Evolutionary conservation across 1,284 basidiomycete genomes (phyloP).

Genomic region (Pseudozyma sp.): DNA sequence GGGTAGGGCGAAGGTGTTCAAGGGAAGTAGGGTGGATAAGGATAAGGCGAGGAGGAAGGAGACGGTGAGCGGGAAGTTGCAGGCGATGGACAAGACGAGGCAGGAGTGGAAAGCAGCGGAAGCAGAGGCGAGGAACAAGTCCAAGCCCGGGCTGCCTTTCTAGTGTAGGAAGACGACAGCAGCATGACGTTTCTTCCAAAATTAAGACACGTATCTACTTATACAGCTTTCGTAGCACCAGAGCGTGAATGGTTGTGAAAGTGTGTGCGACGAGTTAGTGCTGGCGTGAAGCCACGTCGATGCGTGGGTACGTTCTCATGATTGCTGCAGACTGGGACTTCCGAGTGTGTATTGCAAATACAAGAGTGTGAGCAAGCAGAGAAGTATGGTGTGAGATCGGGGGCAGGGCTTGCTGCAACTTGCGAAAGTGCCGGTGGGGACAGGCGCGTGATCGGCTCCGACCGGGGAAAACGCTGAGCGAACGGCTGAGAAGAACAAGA

Average conservation of each 20-base stretch:
- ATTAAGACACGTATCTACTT: no score
- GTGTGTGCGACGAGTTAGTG: no score
- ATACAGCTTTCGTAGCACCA: no score
- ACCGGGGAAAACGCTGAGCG: conserved; percentile 2
- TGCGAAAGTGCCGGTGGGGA: no score
- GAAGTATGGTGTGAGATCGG: conserved; percentile 12
- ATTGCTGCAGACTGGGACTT: no score
- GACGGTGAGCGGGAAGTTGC: conserved; percentile 30
- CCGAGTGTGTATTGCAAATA: background rate
- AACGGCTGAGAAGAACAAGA: conserved; percentile 14
- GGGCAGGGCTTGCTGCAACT: background rate
- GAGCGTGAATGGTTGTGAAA: no score
- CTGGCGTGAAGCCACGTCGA: no score
- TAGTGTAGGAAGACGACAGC: background rate
- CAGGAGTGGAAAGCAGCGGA: conserved; percentile 48
- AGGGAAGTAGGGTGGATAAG: conserved; percentile 52
- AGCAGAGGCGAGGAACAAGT: conserved; percentile 35
- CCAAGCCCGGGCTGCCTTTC: conserved; percentile 47
- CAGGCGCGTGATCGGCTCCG: conserved; percentile 26
- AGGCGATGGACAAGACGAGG: conserved; percentile 40
- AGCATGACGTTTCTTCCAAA: no score
- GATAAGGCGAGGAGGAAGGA: conserved; percentile 17
- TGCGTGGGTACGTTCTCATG: no score
- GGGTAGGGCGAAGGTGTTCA: conserved; percentile 54
- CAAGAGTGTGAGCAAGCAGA: background rate